phyloP scores from a whole-genome alignment of 768 basidiomycete species.

The Mycena maculata region DNA sequence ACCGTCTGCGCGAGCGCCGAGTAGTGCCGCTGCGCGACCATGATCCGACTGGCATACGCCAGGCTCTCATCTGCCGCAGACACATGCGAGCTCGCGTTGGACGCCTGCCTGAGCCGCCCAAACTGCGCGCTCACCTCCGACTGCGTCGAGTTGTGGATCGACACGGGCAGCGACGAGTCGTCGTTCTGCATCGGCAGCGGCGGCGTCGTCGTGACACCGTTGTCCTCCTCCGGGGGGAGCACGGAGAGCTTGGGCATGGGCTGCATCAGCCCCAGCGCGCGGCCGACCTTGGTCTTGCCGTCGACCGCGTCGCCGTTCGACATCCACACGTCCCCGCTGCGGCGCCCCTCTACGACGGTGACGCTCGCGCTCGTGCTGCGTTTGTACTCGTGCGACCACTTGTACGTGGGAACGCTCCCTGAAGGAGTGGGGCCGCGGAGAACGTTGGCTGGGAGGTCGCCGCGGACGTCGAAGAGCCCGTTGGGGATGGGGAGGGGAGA shows the following conservation, averaged over 20 bases:
- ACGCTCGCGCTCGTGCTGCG: slow-evolving; percentile 71
- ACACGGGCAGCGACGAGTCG: slow-evolving; percentile 56
- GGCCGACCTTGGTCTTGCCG: slow-evolving; percentile 69
- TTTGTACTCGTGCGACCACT: slow-evolving; percentile 69
- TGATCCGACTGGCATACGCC: slow-evolving; percentile 66
- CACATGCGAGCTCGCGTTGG: slow-evolving; percentile 66
- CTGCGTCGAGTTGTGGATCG: slow-evolving; percentile 63
- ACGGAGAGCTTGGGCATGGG: slow-evolving; percentile 77
- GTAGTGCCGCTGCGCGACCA: slow-evolving; percentile 81
- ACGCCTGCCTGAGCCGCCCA: slow-evolving; percentile 62
- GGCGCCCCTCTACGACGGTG: slow-evolving; percentile 76
- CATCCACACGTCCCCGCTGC: slow-evolving; percentile 82
- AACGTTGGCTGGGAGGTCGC: slow-evolving; percentile 54
- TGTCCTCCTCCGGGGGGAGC: slow-evolving; percentile 65
- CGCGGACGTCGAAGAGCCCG: slow-evolving; percentile 68
- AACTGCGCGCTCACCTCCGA: slow-evolving; percentile 70
- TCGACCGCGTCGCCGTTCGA: slow-evolving; percentile 78
- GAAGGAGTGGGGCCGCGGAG: slow-evolving; percentile 57
- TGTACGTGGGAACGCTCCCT: slow-evolving; percentile 53
- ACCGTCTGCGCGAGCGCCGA: slow-evolving; percentile 77
- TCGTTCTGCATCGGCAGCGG: slow-evolving; percentile 72
- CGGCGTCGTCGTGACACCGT: slow-evolving; percentile 61
- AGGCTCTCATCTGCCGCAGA: slow-evolving; percentile 63
- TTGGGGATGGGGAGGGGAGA: slow-evolving; percentile 75
- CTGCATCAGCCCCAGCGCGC: slow-evolving; percentile 71